Base-by-base conservation (phyloP, 306 rosid genomes). In the Leucaena leucocephala region DNA sequence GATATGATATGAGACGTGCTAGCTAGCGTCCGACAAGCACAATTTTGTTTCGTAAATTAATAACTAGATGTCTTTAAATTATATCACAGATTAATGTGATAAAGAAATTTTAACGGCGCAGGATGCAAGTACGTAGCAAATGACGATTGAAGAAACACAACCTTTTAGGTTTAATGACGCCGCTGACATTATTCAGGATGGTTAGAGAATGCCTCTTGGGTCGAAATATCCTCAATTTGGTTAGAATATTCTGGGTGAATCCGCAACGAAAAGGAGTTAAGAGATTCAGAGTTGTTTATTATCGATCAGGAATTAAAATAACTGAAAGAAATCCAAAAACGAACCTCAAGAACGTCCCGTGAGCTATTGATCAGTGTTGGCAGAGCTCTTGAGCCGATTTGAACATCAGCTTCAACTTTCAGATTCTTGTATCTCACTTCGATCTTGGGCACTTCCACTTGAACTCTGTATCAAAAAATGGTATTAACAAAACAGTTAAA, bases 161-260 rank as follows among this genome's bases (percentile, higher is more conserved):
- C 98, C 97, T 90, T 88, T 92, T 84, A 3, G 96, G 96, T 83
- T 88, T 89, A 69, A 92, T 76, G 19, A 84, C 59, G 6, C 98
- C 97, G 5, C 78, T 92, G 49, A 89, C 14, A 15, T 80, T 57
- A 68, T 92, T 87, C 82, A 94, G 81, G 77, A 94, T 90, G 16
- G 85, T 87, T 82, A 92, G 84, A 21, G 91, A 84, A 68, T 87
- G 87, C 80, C 87, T 49, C 35, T 88, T 68, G 10, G 93, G 87
- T 78, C 67, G 79, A 80, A 74, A 74, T 27, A 92, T 82, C 72
- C 89, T 75, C 54, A 89, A 66, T 49, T 84, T 62, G 0, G 88
- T 84, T 39, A 85, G 15, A 9, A 90, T 50, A 73, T 34, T 61
- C 98, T 92, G 92, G 49, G 76, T 50, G 50, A 36, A 68, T 8